A percentile compares a stretch with the other conserved stretches of the same genome.
These are phyloP conservation scores for Elongisporangium anandrum DNA, from an alignment of 352 stramenopile species.

Conservation along the genomic window DNA sequence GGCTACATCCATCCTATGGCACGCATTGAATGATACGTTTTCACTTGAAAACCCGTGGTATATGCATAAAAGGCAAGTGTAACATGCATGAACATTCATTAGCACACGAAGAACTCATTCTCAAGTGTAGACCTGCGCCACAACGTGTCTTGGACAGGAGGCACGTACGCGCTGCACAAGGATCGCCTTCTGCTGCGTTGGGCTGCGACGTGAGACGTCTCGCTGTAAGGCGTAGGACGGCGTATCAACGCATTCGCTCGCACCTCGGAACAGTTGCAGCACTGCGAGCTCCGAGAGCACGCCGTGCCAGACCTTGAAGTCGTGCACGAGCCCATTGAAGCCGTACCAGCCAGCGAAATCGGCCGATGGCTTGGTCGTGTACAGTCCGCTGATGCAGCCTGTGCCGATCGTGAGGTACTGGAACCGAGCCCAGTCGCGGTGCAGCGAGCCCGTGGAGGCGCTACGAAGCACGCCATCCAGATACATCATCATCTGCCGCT, in stretches of 20 bases:
- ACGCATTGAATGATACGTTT: no score
- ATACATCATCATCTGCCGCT: constrained; percentile 37
- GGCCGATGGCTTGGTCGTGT: constrained; percentile 40
- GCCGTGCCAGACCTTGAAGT: constrained; percentile 48
- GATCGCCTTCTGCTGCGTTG: constrained; percentile 8
- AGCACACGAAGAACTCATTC: not conserved
- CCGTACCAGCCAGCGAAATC: constrained; percentile 69
- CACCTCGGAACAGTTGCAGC: constrained; percentile 60
- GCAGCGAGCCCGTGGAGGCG: constrained; percentile 26
- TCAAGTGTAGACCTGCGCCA: constrained; percentile 57
- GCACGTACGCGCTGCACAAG: constrained; percentile 41
- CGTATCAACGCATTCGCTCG: constrained; percentile 40
- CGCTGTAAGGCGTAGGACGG: constrained; percentile 48
- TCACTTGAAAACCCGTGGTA: no score
- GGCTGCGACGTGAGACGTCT: constrained; percentile 15
- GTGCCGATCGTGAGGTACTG: constrained; percentile 52
- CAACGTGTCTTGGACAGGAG: constrained; percentile 53
- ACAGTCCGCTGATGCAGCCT: constrained; percentile 55
- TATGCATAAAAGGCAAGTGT: not conserved
- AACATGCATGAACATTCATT: constrained; percentile 7
- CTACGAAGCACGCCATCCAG: constrained; percentile 56
- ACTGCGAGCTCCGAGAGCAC: constrained; percentile 42
- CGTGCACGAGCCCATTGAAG: constrained; percentile 61
- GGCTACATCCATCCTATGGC: no score
- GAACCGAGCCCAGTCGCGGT: constrained; percentile 43